Evolutionary conservation across 805 yeast species (phyloP).

Genomic region (Teunomyces aglyptinius): DNA sequence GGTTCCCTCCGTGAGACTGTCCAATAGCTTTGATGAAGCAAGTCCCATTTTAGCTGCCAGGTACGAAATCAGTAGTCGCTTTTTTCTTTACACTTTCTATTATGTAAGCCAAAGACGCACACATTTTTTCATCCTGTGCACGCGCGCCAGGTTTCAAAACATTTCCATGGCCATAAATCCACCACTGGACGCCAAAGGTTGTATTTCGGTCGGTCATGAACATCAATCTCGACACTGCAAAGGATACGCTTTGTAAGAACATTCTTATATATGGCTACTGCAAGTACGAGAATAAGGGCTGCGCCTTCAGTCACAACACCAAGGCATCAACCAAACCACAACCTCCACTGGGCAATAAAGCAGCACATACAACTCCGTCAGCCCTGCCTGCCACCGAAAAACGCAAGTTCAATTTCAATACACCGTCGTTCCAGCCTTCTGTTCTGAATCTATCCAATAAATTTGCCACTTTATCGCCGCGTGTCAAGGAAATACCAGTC

Average conservation of each 20-base stretch:
- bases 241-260: constrained; percentile 78
- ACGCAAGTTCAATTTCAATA: constrained; percentile 37
- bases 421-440: constrained; percentile 46
- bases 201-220: constrained; percentile 16
- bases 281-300: constrained; percentile 83
- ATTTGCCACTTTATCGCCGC: constrained; percentile 49
- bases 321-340: not conserved
- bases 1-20: constrained; percentile 75
- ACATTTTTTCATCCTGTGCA: not conserved
- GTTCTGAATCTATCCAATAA: constrained; percentile 30
- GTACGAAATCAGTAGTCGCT: too few species aligned
- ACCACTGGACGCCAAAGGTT: not conserved
- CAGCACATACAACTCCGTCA: constrained; percentile 51
- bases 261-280: constrained; percentile 85
- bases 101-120: not conserved
- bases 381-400: constrained; percentile 11
- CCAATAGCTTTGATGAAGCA: constrained; percentile 59
- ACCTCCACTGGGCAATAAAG: constrained; percentile 41
- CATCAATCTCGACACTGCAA: constrained; percentile 57
- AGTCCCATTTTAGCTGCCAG: constrained; percentile 48
- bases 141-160: constrained; percentile 1
- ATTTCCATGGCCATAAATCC: not conserved
- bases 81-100: too few species aligned
- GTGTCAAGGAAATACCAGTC: constrained; percentile 45
- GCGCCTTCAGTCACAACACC: constrained; percentile 71